phyloP scores from a whole-genome alignment of 2,329 filamentous ascomycete genomes.

The Huntiella bhutanensis region DNA sequence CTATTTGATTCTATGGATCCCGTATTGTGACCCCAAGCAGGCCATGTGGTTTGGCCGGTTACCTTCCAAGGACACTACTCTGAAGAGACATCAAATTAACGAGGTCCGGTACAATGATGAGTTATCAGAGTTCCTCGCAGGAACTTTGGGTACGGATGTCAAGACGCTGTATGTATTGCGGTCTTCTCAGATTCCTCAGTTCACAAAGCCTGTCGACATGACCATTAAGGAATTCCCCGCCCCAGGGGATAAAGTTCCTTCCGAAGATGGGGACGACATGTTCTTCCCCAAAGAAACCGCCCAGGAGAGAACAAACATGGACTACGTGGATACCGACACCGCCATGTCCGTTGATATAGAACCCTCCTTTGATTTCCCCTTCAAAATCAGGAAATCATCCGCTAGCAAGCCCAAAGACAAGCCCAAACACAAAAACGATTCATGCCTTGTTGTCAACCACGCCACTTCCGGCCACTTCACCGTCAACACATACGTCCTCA shows the following conservation, averaged over 20 bases:
- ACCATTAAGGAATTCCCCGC: too few relatives aligned
- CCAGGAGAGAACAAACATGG: too few relatives aligned
- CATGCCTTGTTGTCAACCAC: too few relatives aligned
- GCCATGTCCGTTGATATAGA: too few relatives aligned
- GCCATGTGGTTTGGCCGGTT: slow-evolving; percentile 46
- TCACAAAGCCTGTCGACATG: background rate
- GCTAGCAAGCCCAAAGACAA: too few relatives aligned
- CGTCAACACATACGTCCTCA: slow-evolving; percentile 35
- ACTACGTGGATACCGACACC: too few relatives aligned
- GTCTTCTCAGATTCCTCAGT: slow-evolving; percentile 22
- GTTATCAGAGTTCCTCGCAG: slow-evolving; percentile 27
- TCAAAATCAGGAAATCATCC: too few relatives aligned
- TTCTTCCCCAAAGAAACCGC: too few relatives aligned
- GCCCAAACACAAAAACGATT: too few relatives aligned
- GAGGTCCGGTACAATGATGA: slow-evolving; percentile 43
- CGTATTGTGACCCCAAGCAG: slow-evolving; percentile 41
- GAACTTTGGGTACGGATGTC: slow-evolving; percentile 18
- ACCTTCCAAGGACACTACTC: slow-evolving; percentile 41
- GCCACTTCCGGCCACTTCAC: slow-evolving; percentile 4
- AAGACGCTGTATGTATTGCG: slow-evolving; percentile 27
- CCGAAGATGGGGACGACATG: too few relatives aligned
- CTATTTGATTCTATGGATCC: slow-evolving; percentile 53
- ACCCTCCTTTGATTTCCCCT: too few relatives aligned
- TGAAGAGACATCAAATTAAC: slow-evolving; percentile 48
- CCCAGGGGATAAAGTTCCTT: too few relatives aligned